phyloP scores from a whole-genome alignment of 176 grass and related monocot species.

The Paspalum notatum region DNA sequence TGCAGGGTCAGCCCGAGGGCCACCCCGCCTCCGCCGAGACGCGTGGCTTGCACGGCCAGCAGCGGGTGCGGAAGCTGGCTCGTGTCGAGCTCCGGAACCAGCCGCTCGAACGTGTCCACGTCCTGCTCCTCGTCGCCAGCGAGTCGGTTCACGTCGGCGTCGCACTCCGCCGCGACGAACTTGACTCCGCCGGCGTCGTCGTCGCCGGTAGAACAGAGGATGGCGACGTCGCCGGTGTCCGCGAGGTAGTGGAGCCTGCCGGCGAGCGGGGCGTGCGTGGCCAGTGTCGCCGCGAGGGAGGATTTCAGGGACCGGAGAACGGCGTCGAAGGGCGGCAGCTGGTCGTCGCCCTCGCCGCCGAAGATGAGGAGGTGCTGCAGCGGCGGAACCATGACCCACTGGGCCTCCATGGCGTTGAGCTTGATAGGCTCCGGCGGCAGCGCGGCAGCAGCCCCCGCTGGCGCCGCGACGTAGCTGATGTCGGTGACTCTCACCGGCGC shows the following conservation, averaged over 20 bases:
- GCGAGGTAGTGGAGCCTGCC: constrained; percentile 40
- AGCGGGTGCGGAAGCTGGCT: constrained; percentile 36
- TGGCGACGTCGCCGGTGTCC: constrained; percentile 39
- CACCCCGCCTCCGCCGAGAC: constrained; percentile 25
- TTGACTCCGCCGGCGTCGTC: constrained; percentile 31
- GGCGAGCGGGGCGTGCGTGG: constrained; percentile 38
- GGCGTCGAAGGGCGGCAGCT: constrained; percentile 31
- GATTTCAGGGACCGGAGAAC: constrained; percentile 9
- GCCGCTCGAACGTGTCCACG: constrained; percentile 27
- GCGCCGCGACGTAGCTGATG: constrained; percentile 23
- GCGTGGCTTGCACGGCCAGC: constrained; percentile 58
- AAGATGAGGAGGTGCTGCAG: constrained; percentile 42
- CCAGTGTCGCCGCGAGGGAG: constrained; percentile 34
- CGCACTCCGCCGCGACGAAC: constrained; percentile 52
- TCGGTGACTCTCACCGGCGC: constrained; percentile 33
- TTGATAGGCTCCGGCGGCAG: constrained; percentile 9
- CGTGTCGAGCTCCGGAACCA: constrained; percentile 47
- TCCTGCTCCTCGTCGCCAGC: constrained; percentile 37
- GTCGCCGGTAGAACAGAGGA: constrained; percentile 29
- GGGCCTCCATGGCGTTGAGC: constrained; percentile 44
- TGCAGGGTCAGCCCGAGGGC: constrained; percentile 32
- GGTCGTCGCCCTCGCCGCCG: not conserved
- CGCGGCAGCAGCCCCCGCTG: not conserved
- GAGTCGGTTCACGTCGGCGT: constrained; percentile 41
- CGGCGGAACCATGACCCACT: constrained; percentile 7